Conservation (phyloP, 2,329 filamentous ascomycete genomes). For the Cyphellophora europaea region DNA sequence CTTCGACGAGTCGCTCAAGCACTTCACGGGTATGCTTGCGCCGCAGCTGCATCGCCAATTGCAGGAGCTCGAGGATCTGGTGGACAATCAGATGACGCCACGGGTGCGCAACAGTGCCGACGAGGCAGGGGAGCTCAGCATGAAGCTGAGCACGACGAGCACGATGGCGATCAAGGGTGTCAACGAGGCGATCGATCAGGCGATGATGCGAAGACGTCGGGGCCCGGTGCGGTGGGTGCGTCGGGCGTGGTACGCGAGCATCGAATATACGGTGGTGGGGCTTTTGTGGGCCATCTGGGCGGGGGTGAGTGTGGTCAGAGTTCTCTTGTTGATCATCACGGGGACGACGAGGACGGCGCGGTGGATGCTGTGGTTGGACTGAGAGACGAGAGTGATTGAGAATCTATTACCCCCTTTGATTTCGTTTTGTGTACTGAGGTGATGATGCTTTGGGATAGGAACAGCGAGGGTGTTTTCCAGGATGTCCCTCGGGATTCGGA, state of each 20-base stretch:
- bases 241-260: constrained; percentile 65
- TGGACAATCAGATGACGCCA: constrained; percentile 42
- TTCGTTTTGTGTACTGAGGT: no score
- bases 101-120: constrained; percentile 62
- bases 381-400: no score
- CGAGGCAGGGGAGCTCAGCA: constrained; percentile 68
- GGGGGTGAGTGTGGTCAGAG: constrained; percentile 65
- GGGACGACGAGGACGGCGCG: constrained; percentile 51
- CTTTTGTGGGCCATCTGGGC: constrained; percentile 95
- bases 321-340: constrained; percentile 54
- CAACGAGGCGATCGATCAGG: constrained; percentile 60
- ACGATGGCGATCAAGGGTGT: constrained; percentile 73
- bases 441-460: no score
- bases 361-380: constrained; percentile 87
- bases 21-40: constrained; percentile 31
- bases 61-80: constrained; percentile 33
- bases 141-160: constrained; percentile 66
- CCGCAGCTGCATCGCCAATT: constrained; percentile 35
- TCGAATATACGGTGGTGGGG: constrained; percentile 82
- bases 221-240: constrained; percentile 61
- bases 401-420: no score
- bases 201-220: constrained; percentile 63
- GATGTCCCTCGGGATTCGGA: no score
- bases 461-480: no score
- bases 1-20: constrained; percentile 34